phyloP scores from a whole-genome alignment of 177 flowering plant species.

The Telopea speciosissima region DNA sequence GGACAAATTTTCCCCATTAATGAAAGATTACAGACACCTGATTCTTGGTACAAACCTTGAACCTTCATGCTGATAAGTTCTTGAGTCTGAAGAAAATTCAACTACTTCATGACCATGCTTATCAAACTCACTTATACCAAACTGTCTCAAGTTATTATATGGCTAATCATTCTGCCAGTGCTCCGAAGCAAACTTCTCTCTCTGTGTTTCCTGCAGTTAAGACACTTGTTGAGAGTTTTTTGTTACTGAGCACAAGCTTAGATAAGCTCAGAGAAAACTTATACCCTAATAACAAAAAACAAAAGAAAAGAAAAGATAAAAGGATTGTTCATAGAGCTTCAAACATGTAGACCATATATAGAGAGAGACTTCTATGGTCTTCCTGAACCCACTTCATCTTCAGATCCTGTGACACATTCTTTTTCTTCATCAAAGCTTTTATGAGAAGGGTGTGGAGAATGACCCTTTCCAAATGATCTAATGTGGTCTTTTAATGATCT shows the following conservation, averaged over 20 bases:
- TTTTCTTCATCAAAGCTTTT: conserved; percentile 40
- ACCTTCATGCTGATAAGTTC: neutral
- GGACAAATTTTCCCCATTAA: conserved; percentile 50
- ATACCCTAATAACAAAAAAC: conserved; percentile 1
- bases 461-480: conserved; percentile 66
- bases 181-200: conserved; percentile 52
- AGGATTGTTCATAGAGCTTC: neutral
- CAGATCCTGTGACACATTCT: conserved; percentile 53
- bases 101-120: neutral
- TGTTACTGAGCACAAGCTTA: conserved; percentile 61
- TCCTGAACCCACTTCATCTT: conserved; percentile 22
- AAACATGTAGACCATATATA: neutral
- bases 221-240: conserved; percentile 34
- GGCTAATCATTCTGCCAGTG: conserved; percentile 30
- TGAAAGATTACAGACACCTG: conserved; percentile 11
- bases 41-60: neutral
- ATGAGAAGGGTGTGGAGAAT: conserved; percentile 50
- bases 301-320: conserved; percentile 2
- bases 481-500: conserved; percentile 79
- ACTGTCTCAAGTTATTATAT: conserved; percentile 10
- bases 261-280: conserved; percentile 12
- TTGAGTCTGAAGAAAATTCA: conserved; percentile 34
- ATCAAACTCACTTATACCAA: neutral
- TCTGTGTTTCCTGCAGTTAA: conserved; percentile 13
- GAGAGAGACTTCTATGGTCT: conserved; percentile 1